Evolutionary conservation across 768 basidiomycete genomes (phyloP), one percentile per base, ranked within the genome.

Genomic region (Pseudohyphozyma bogoriensis): DNA sequence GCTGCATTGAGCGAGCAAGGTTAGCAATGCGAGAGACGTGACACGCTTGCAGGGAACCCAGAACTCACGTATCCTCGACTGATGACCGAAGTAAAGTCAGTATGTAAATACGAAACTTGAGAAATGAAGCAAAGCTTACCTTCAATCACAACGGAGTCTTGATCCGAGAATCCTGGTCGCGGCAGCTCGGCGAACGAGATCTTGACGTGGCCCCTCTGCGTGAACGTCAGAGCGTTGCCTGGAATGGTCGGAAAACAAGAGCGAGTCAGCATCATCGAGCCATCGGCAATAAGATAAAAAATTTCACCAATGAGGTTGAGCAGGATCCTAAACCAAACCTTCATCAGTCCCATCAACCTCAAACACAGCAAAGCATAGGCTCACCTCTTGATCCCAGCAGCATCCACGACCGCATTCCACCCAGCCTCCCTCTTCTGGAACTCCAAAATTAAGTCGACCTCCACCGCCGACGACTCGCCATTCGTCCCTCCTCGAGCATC

Each of bases 371-470:
- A 6, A 40, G 39, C 39, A 5, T 2, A 47, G n/a, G n/a, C 13
- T 2, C 24, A 28, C 47, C 65, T 50, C 52, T 53, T 53, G 15
- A 66, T 18, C 0, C 61, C 61, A 0, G 55, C 61, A 6, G 55
- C 52, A 9, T 66, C 65, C 2, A 53, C 29, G 31, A 60, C 1
- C 4, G 52, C 65, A 1, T 36, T 28, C 58, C 61, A 63, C 0
- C 56, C 55, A 9, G 51, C 47, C 13, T 8, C 4, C 22, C 62
- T 44, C 24, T 52, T 51, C 29, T 56, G 50, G n/a, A 66, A 32
- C n/a, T 66, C 65, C 29, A 63, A 37, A 12, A 66, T 29, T 2
- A 66, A 12, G 20, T 55, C 51, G 31, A 66, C 44, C 16, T 60
- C 35, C 4, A 26, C 39, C 20, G 18, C 13, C 28, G 18, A 18